phyloP scores from a whole-genome alignment of 1,284 basidiomycete genomes.

The Malassezia psittaci region DNA sequence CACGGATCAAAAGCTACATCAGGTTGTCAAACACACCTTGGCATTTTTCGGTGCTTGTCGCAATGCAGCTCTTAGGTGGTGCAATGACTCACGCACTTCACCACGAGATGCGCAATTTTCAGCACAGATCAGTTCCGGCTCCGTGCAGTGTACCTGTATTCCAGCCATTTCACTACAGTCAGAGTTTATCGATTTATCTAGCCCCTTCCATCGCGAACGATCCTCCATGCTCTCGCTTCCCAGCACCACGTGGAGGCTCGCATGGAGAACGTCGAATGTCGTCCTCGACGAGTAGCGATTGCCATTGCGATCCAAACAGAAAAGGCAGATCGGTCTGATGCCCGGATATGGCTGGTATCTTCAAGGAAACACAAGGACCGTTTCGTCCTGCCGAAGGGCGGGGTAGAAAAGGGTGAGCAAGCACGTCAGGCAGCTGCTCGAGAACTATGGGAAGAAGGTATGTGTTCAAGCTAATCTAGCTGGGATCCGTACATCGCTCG shows the following conservation, averaged over 20 bases:
- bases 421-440: constrained; percentile 27
- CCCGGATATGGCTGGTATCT: constrained; percentile 27
- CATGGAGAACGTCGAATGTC: background rate
- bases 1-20: background rate
- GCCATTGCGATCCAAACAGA: constrained; percentile 8
- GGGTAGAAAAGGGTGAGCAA: constrained; percentile 32
- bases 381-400: constrained; percentile 42
- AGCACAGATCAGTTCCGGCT: background rate
- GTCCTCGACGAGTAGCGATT: constrained; percentile 10
- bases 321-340: background rate
- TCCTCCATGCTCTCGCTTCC: background rate
- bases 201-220: too few species aligned
- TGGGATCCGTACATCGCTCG: background rate
- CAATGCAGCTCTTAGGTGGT: constrained; percentile 11
- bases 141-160: too few species aligned
- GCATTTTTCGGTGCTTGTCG: background rate
- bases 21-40: background rate
- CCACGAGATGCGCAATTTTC: background rate
- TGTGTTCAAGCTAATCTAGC: background rate
- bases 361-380: constrained; percentile 34
- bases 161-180: too few species aligned
- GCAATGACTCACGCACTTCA: background rate
- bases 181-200: too few species aligned
- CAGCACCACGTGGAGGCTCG: background rate
- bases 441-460: constrained; percentile 42